Evolutionary conservation across 2,329 filamentous ascomycete species (phyloP), one percentile per base, ranked within the genome.

Genomic region (Claviceps quebecensis): DNA sequence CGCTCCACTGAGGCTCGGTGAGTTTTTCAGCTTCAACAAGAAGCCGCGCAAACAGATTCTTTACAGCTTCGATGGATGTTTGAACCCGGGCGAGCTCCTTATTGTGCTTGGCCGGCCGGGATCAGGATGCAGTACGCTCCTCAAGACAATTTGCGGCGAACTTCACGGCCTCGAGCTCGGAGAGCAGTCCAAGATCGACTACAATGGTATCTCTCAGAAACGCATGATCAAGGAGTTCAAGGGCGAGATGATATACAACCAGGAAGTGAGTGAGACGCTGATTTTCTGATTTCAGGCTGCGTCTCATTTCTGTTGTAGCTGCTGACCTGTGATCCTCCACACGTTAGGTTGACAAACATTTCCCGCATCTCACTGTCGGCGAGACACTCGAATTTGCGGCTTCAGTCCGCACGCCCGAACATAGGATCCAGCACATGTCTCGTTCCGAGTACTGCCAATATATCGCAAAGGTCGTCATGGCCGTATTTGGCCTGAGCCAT

Each of bases 341-440:
- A 34, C 29, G 29, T 11, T 45, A 83, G 66, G 73, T 76, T 29
- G 84, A 88, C 61, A 74, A 83, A 34, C 86, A 90, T 61, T 90
- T 88, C 56, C 81, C 86, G 0, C 82, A 86, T n/a, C 69, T 93
- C 22, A 87, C 82, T 0, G 84, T 90, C 11, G 80, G 83, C 1
- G 76, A 87, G 56, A 91, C 86, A 0, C 71, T 91, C 0, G 74
- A 79, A 48, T 90, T 90, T 61, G 86, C 86, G 0, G 74, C 86
- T 1, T 77, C 81, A 48, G 80, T 81, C 1, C 73, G 83, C 49
- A 85, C 84, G 0, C 84, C 85, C 0, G 76, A 78, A 1, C 77
- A 83, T 50, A 71, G 83, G 1, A 73, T 84, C 34, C 71, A 78
- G 11, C 81, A 78, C 29, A 79, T 87, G 59, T 75, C 74, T 2